Conservation (phyloP, 192 early-diverging fungal species). For the Diversispora eburnea region DNA sequence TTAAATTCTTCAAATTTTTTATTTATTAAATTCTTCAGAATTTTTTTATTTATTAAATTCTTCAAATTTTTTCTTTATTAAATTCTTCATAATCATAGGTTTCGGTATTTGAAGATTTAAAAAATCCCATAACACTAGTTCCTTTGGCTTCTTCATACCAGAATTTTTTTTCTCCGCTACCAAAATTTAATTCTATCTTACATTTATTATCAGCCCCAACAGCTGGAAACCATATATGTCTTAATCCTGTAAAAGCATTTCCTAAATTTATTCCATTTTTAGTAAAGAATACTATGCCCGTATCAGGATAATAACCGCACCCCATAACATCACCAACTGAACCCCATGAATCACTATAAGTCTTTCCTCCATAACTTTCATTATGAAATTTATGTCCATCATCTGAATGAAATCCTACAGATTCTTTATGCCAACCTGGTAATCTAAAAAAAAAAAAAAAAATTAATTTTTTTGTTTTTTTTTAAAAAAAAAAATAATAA, state of each 20-base stretch:
- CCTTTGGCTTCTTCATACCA: not conserved
- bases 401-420: slow-evolving; percentile 44
- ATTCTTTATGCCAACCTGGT: slow-evolving; percentile 46
- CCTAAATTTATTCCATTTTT: slow-evolving; percentile 44
- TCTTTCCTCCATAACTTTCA: slow-evolving; percentile 30
- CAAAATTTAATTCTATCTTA: slow-evolving; percentile 44
- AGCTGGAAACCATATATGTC: slow-evolving; percentile 42
- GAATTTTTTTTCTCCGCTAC: slow-evolving; percentile 30
- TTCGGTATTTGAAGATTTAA: too few relatives aligned
- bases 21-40: too few relatives aligned
- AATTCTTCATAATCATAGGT: too few relatives aligned
- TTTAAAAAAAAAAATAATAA: not conserved
- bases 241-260: slow-evolving; percentile 35
- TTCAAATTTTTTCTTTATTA: too few relatives aligned
- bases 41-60: too few relatives aligned
- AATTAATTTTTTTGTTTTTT: not conserved
- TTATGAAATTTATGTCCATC: slow-evolving; percentile 43
- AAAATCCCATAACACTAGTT: not conserved
- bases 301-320: slow-evolving; percentile 48
- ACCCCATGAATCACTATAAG: slow-evolving; percentile 37
- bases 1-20: too few relatives aligned
- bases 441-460: slow-evolving; percentile 19
- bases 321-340: slow-evolving; percentile 40
- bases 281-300: slow-evolving; percentile 52
- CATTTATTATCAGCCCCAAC: slow-evolving; percentile 46